Evolutionary conservation across 352 stramenopile genomes (phyloP), one percentile per base, ranked within the genome.

Genomic region (Pythium insidiosum): DNA sequence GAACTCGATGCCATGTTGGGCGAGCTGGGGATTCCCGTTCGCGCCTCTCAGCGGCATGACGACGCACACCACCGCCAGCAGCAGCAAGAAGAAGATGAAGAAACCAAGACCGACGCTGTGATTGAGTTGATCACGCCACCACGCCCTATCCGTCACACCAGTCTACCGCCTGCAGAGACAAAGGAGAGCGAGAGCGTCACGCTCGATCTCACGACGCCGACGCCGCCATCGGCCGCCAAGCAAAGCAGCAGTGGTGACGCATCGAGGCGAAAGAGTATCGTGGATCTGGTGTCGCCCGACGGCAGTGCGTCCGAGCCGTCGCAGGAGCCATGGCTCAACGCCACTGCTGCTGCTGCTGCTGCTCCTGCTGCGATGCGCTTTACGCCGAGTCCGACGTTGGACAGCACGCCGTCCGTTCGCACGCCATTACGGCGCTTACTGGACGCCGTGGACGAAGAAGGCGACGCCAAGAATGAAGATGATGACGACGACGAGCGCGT

Each of bases 231-330:
- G 13, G 36, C 36, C 1, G 6, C 6, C 6, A 21, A 22, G 5
- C 13, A 19, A 7, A 22, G 33, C 11, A n/a, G 21, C 25, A 25
- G 16, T n/a, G 25, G 3, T 30, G 11, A n/a, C 30, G 44, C 10
- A 30, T 37, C n/a, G 12, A 23, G 24, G 18, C 45, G 48, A 44
- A 6, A 47, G 38, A 70, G 53, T 20, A 37, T 80, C 30, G 73
- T 85, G 5, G 61, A 81, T 42, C 43, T 86, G 44, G 69, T 68
- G 16, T 69, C 60, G 6, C 55, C 59, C 4, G 36, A 68, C 40
- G 18, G 46, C 13, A 16, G 36, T 25, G 39, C 38, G 9, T 25
- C 21, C 13, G 28, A 50, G 42, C 20, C 11, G 41, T 12, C 26
- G 51, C n/a, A n/a, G n/a, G n/a, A n/a, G n/a, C n/a, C n/a, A n/a